Evolutionary conservation across 192 early-diverging fungal species (phyloP).

Genomic region (Thamnidium elegans): DNA sequence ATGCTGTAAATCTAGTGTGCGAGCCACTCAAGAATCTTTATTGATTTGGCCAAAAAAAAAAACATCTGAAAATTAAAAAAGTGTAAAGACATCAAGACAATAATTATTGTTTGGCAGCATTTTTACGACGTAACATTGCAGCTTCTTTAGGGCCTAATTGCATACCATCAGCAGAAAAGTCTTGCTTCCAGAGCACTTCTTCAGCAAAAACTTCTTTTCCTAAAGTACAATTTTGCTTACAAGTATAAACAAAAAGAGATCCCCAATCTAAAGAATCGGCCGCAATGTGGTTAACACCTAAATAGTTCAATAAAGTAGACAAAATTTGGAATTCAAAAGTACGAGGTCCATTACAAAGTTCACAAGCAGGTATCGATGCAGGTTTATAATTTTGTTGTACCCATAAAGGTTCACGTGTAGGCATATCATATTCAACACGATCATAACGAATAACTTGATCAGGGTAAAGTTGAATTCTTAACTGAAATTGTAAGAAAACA

Average conservation of each 20-base stretch:
- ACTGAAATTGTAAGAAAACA: conserved; percentile 89
- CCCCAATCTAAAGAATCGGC: conserved; percentile 87
- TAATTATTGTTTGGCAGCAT: no score
- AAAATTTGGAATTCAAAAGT: conserved; percentile 95
- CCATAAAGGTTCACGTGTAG: conserved; percentile 67
- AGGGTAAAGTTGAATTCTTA: conserved; percentile 67
- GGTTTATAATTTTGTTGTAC: conserved; percentile 73
- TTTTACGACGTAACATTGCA: neutral
- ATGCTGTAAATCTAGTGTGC: no score
- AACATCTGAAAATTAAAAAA: no score
- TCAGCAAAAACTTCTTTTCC: conserved; percentile 52
- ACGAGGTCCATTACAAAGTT: conserved; percentile 64
- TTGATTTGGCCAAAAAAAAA: no score
- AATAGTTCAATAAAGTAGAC: conserved; percentile 81
- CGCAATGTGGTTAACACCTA: conserved; percentile 69
- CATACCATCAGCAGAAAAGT: conserved; percentile 83
- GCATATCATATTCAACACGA: conserved; percentile 57
- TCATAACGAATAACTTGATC: conserved; percentile 85
- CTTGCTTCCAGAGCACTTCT: conserved; percentile 73
- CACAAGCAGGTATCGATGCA: conserved; percentile 63
- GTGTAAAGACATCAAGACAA: no score
- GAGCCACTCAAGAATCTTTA: no score
- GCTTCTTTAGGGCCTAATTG: conserved; percentile 20
- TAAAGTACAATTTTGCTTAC: conserved; percentile 73
- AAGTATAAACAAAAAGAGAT: conserved; percentile 83